A percentile compares a stretch with the other conserved stretches of the same genome.
Conservation (phyloP, 345 rosid species). For the Theobroma cacao region DNA sequence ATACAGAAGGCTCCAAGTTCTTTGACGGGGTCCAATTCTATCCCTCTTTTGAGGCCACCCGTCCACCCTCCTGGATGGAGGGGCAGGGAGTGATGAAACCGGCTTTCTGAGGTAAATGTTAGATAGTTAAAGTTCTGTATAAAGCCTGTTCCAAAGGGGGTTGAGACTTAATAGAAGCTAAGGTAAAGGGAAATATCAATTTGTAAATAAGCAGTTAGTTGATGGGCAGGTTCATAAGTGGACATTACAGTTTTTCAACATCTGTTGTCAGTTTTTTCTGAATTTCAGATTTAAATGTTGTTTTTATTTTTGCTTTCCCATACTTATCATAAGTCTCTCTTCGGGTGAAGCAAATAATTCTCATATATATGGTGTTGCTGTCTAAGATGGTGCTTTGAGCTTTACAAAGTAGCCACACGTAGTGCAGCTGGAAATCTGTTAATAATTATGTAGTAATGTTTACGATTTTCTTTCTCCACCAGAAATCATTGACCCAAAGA, state of each 20-base stretch:
- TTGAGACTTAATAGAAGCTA: neutral
- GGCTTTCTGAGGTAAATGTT: neutral
- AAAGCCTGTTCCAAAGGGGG: neutral
- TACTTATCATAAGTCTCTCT: neutral
- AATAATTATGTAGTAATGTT: too few relatives aligned
- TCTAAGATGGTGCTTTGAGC: too few relatives aligned
- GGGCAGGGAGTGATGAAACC: slow-evolving; percentile 18
- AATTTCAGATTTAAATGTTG: neutral
- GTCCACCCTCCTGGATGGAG: slow-evolving; percentile 17
- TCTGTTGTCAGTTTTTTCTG: neutral
- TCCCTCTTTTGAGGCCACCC: slow-evolving; percentile 11
- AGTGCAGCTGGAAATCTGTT: too few relatives aligned
- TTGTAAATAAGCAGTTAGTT: neutral
- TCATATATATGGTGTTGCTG: too few relatives aligned
- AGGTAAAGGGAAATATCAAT: neutral
- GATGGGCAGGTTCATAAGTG: neutral
- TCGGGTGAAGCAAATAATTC: too few relatives aligned
- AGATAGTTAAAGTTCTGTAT: neutral
- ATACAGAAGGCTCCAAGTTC: slow-evolving; percentile 6
- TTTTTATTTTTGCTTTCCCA: neutral
- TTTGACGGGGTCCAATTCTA: neutral
- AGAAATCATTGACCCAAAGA: too few relatives aligned
- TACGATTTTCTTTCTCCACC: too few relatives aligned
- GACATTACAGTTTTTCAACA: neutral
- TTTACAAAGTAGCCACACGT: too few relatives aligned